phyloP scores from a whole-genome alignment of 257 asterid species.

The Misopates orontium region DNA sequence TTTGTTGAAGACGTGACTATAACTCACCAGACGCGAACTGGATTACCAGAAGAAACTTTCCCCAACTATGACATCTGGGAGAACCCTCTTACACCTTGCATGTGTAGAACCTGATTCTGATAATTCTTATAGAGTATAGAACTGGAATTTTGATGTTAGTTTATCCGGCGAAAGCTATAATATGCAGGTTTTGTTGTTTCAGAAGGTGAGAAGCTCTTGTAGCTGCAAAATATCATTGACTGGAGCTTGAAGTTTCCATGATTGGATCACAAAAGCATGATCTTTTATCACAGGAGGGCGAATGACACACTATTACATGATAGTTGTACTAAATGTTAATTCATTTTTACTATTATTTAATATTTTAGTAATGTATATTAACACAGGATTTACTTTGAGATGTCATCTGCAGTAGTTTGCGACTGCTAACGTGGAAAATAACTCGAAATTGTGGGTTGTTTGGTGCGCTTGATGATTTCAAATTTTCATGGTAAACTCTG shows the following conservation, averaged over 20 bases:
- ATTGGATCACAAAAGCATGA: slow-evolving; percentile 26
- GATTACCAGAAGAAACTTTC: slow-evolving; percentile 93
- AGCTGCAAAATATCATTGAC: slow-evolving; percentile 20
- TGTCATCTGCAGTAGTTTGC: neutral
- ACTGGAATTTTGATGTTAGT: slow-evolving; percentile 21
- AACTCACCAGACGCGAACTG: slow-evolving; percentile 92
- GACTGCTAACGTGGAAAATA: neutral
- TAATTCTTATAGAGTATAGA: slow-evolving; percentile 28
- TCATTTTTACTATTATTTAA: slow-evolving; percentile 10
- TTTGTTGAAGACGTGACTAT: slow-evolving; percentile 82
- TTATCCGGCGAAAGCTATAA: slow-evolving; percentile 12
- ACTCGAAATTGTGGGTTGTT: neutral
- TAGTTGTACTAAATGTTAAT: slow-evolving; percentile 27
- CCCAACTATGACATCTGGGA: slow-evolving; percentile 99
- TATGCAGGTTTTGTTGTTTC: slow-evolving; percentile 26
- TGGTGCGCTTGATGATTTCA: too few relatives aligned
- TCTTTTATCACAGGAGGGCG: slow-evolving; percentile 13
- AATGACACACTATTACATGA: neutral
- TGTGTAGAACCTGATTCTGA: slow-evolving; percentile 77
- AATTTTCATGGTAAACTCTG: too few relatives aligned
- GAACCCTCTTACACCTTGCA: slow-evolving; percentile 94
- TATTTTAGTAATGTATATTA: slow-evolving; percentile 31
- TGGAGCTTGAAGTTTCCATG: slow-evolving; percentile 11
- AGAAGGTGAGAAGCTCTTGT: slow-evolving; percentile 3
- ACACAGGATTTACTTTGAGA: neutral